Percentiles rank a stretch among this genome's conserved stretches.
Conservation (phyloP, 441 rosid species). For the Macaranga tanarius region DNA sequence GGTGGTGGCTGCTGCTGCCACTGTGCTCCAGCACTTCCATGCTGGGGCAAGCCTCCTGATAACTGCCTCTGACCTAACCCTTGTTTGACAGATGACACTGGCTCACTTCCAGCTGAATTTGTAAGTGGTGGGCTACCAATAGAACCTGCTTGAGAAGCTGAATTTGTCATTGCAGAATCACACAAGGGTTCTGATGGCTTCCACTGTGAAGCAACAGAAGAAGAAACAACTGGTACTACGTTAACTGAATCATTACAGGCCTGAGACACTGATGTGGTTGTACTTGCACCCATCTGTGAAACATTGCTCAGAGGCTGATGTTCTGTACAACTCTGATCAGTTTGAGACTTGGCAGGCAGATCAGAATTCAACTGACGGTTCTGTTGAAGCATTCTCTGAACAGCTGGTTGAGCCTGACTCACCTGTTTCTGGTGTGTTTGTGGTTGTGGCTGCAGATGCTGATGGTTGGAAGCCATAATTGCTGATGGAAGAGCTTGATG, state of each 20-base stretch:
- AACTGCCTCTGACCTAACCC: conserved; percentile 59
- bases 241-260: conserved; percentile 49
- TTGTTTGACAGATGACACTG: conserved; percentile 47
- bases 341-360: conserved; percentile 52
- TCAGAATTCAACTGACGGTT: conserved; percentile 55
- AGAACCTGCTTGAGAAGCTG: conserved; percentile 44
- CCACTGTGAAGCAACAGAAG: conserved; percentile 45
- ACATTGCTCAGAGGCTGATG: conserved; percentile 44
- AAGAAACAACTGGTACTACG: conserved; percentile 37
- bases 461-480: conserved; percentile 57
- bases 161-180: conserved; percentile 42
- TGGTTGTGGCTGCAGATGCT: conserved; percentile 50
- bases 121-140: conserved; percentile 41
- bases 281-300: conserved; percentile 39
- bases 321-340: conserved; percentile 49
- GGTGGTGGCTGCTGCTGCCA: conserved; percentile 52
- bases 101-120: conserved; percentile 52
- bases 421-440: conserved; percentile 67
- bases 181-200: conserved; percentile 53
- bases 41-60: conserved; percentile 55
- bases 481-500: conserved; percentile 57
- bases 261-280: conserved; percentile 42
- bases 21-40: conserved; percentile 45
- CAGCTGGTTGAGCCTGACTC: conserved; percentile 50
- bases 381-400: conserved; percentile 65